phyloP scores from a whole-genome alignment of 139 green algal species.

The Penium margaritaceum region DNA sequence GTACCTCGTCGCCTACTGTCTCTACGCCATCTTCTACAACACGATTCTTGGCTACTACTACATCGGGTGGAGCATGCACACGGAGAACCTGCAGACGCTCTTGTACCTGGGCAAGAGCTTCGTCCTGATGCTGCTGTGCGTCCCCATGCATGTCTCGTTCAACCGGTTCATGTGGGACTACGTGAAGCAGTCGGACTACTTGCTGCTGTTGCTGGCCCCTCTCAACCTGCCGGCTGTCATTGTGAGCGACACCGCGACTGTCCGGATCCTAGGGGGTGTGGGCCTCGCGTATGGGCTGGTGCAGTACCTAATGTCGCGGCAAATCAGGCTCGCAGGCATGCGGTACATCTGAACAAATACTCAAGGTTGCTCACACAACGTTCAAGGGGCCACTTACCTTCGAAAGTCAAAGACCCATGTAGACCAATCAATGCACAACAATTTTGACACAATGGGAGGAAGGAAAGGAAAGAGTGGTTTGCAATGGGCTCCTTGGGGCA shows the following conservation, averaged over 20 bases:
- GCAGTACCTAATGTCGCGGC: conserved; percentile 57
- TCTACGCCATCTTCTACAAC: conserved; percentile 14
- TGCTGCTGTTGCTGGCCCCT: conserved; percentile 54
- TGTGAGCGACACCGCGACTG: conserved; percentile 44
- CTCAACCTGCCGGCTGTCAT: conserved; percentile 56
- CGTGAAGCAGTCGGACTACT: conserved; percentile 23
- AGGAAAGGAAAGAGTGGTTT: no score
- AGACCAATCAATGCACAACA: no score
- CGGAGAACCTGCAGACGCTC: not conserved
- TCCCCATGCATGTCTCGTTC: conserved; percentile 55
- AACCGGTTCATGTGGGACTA: conserved; percentile 57
- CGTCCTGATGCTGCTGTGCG: conserved; percentile 18
- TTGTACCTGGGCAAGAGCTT: conserved; percentile 15
- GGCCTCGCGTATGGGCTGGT: conserved; percentile 47
- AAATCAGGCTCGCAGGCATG: conserved; percentile 49
- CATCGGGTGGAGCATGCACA: not conserved
- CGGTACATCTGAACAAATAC: conserved; percentile 52
- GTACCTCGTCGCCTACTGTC: conserved; percentile 13
- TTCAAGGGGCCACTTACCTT: no score
- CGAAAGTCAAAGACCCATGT: no score
- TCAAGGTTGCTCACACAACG: no score
- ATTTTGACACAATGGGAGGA: no score
- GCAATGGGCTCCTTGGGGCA: no score
- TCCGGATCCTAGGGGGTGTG: conserved; percentile 47
- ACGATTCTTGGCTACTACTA: not conserved